Conservation (phyloP, 1,284 basidiomycete genomes). For the Sporisorium iseilematis-ciliati region DNA sequence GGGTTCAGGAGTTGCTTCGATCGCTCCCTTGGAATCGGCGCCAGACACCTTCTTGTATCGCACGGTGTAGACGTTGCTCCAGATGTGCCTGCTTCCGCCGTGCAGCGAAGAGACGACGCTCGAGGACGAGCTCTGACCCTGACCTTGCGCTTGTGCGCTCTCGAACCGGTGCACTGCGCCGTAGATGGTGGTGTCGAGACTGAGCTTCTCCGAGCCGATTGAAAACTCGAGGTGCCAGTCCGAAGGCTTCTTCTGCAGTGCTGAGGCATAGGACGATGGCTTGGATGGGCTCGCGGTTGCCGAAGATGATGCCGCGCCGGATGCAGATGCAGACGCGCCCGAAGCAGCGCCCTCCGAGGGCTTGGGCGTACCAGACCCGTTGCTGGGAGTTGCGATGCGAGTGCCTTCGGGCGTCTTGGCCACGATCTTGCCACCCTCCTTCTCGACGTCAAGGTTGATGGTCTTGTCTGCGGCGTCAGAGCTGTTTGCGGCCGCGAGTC, state of each 20-base stretch:
- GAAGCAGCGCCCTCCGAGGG: constrained; percentile 63
- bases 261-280: constrained; percentile 86
- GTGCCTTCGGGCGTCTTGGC: constrained; percentile 97
- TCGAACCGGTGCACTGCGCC: constrained; percentile 93
- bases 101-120: constrained; percentile 17
- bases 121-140: constrained; percentile 11
- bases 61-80: constrained; percentile 89
- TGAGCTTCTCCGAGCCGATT: constrained; percentile 85
- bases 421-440: constrained; percentile 77
- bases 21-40: constrained; percentile 74
- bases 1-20: constrained; percentile 55
- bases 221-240: constrained; percentile 98
- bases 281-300: constrained; percentile 38
- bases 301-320: constrained; percentile 32
- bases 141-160: constrained; percentile 66
- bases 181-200: constrained; percentile 91
- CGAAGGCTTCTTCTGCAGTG: constrained; percentile 87
- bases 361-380: constrained; percentile 40
- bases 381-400: constrained; percentile 86
- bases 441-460: constrained; percentile 59
- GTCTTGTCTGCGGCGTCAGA: constrained; percentile 55
- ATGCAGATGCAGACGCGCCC: constrained; percentile 12
- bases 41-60: constrained; percentile 93
- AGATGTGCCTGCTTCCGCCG: constrained; percentile 75
- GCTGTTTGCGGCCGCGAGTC: constrained; percentile 13